Conservation (phyloP, 257 asterid genomes). For the Pogostemon cablin region DNA sequence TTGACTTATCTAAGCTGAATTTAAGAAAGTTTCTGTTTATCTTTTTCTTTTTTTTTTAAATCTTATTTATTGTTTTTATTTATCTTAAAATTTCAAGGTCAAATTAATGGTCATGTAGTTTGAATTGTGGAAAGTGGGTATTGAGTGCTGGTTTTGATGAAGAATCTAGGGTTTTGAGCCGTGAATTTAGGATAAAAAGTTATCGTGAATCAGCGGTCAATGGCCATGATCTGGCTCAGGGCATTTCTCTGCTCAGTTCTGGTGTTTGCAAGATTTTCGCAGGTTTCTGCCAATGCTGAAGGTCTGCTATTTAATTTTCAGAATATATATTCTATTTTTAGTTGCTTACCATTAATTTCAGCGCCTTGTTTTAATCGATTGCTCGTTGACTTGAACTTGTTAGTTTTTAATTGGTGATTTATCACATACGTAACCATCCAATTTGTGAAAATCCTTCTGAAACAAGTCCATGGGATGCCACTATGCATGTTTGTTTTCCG, state of each 20-base stretch:
- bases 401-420: conserved; percentile 10
- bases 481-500: not conserved
- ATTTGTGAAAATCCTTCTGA: not conserved
- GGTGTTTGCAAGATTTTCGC: conserved; percentile 47
- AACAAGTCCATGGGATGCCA: not conserved
- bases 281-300: conserved; percentile 78
- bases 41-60: not conserved
- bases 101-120: conserved; percentile 25
- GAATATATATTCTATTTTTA: conserved; percentile 12
- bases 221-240: conserved; percentile 49
- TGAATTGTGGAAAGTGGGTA: conserved; percentile 28
- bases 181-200: conserved; percentile 5
- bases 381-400: conserved; percentile 39
- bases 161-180: conserved; percentile 34
- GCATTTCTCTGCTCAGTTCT: conserved; percentile 46
- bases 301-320: conserved; percentile 45
- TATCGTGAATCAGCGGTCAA: conserved; percentile 66
- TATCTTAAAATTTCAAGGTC: not conserved
- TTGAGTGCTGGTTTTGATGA: conserved; percentile 39
- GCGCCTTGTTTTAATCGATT: conserved; percentile 17
- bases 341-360: not conserved
- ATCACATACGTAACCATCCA: not conserved
- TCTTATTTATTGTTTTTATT: not conserved
- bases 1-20: not conserved
- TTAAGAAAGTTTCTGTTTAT: conserved; percentile 9